Evolutionary conservation across 2,329 filamentous ascomycete species (phyloP).

Genomic region (Akanthomyces lecanii): DNA sequence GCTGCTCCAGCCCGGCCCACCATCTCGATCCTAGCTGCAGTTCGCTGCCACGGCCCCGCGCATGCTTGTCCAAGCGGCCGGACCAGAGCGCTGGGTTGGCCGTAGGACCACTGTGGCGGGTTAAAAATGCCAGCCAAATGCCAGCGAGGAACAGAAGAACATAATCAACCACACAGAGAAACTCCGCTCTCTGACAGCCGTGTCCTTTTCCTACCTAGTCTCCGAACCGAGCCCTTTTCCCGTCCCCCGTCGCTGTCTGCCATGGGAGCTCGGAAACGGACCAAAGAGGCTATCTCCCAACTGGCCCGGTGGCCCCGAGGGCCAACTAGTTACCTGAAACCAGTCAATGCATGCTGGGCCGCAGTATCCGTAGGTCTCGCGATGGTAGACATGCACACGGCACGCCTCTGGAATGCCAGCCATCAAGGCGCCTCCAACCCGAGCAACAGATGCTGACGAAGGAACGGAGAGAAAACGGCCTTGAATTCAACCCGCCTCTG

Average conservation of each 20-base stretch:
- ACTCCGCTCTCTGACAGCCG: too few species aligned
- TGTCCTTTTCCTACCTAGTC: too few species aligned
- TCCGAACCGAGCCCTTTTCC: too few species aligned
- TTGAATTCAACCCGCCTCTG: neutral
- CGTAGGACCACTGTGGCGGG: too few species aligned
- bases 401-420: neutral
- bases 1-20: neutral
- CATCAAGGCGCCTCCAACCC: neutral
- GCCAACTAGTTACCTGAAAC: neutral
- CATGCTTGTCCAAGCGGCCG: neutral
- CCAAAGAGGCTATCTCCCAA: too few species aligned
- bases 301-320: neutral
- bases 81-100: conserved; percentile 2
- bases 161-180: neutral
- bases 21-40: conserved; percentile 12
- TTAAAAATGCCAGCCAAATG: neutral
- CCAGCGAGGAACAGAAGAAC: neutral
- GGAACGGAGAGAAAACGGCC: neutral
- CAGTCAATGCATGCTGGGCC: neutral
- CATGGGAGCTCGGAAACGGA: too few species aligned
- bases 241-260: too few species aligned
- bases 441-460: neutral
- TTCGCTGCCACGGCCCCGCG: neutral
- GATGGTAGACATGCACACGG: neutral
- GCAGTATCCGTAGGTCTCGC: neutral